Base-by-base conservation (phyloP, 768 basidiomycete genomes). In the Sporobolomyces pararoseus region DNA sequence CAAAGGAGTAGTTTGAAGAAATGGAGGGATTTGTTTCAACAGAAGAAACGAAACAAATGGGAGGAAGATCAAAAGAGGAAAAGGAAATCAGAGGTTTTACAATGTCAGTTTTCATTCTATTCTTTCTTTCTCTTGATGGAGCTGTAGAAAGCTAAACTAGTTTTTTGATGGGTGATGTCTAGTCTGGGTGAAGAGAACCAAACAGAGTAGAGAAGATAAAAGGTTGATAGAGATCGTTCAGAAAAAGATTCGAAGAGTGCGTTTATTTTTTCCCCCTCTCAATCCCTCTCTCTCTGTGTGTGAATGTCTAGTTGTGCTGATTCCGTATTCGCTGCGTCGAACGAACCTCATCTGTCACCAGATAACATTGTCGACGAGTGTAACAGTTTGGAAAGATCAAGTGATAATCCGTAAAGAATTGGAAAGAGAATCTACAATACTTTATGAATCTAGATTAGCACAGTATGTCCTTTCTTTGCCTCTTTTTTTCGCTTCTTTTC, bases 101-200 rank as follows among this genome's bases (percentile, higher is more conserved):
- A 21, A 5, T 63, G 72, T 73, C 50, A 54, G 72, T 68, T 5
- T 1, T 21, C 9, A 27, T 6, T 47, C n/a, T 7, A 12, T 10
- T 3, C 23, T 52, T 12, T 10, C 3, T 27, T 16, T 17, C 13
- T 23, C 37, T 27, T 27, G 14, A 12, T 17, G 19, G 10, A 25
- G n/a, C 10, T 21, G 53, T 12, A 4, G 53, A 34, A 42, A 17
- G 10, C 17, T 9, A 42, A 42, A 9, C 39, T 42, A 42, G 17
- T 42, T 42, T 42, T 17, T 29, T 52, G 23, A 29, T 29, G 17
- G 39, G 39, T n/a, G 19, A 23, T 27, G 17, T 47, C 10, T 60
- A 73, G 72, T 69, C 46, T 73, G 72, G 72, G 29, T 47, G 1
- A 25, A 16, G 25, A 37, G 42, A 13, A 63, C 59, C 27, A 34